These are phyloP conservation scores for Apophysomyces ossiformis DNA, from an alignment of 371 early-diverging fungal species.

Conservation along the genomic window DNA sequence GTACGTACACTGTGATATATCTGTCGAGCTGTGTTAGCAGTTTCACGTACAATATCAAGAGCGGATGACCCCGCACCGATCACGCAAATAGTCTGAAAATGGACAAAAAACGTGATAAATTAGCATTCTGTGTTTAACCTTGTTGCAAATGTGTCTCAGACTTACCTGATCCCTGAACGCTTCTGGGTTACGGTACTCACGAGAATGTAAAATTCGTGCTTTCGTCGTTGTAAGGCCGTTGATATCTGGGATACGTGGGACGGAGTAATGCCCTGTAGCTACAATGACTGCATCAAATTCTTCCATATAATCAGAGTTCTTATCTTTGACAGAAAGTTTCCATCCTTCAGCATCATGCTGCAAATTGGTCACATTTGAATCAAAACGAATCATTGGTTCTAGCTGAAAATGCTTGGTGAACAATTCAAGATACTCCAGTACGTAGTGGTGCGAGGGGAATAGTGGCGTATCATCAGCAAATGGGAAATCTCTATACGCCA, in stretches of 20 bases:
- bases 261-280: conserved; percentile 62
- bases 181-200: conserved; percentile 57
- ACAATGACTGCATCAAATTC: conserved; percentile 63
- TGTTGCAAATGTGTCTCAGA: not conserved
- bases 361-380: conserved; percentile 44
- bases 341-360: conserved; percentile 26
- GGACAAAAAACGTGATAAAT: not conserved
- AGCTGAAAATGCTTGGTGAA: conserved; percentile 39
- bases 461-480: conserved; percentile 40
- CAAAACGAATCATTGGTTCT: conserved; percentile 39
- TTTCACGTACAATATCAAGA: conserved; percentile 55
- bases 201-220: conserved; percentile 50
- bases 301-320: conserved; percentile 14
- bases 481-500: conserved; percentile 57
- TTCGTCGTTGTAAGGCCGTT: conserved; percentile 35
- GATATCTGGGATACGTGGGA: conserved; percentile 62
- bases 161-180: conserved; percentile 47
- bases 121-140: not conserved
- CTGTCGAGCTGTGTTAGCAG: conserved; percentile 32
- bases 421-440: conserved; percentile 51
- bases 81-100: conserved; percentile 41
- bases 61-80: conserved; percentile 56
- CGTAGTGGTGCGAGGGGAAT: conserved; percentile 50
- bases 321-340: conserved; percentile 23
- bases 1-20: conserved; percentile 51